Evolutionary conservation across 148 eudicot genomes (phyloP).

Genomic region (Pouteria glomerata): DNA sequence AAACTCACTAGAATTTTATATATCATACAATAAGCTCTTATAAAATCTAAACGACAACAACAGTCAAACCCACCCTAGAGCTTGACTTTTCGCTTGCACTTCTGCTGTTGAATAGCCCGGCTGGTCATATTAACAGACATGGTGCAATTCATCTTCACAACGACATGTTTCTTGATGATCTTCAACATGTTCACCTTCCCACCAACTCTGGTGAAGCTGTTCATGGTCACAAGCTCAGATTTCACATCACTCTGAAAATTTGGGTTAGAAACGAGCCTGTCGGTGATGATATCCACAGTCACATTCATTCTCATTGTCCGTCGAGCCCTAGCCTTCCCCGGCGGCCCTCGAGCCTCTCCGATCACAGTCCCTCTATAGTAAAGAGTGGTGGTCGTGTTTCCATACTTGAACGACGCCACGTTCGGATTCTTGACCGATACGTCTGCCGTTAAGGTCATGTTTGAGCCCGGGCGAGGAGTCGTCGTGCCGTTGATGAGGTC

Average conservation of each 20-base stretch:
- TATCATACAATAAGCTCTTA: background rate
- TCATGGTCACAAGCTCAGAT: constrained; percentile 19
- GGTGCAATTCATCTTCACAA: constrained; percentile 39
- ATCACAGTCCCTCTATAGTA: constrained; percentile 19
- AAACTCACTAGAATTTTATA: no score
- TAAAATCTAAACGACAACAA: background rate
- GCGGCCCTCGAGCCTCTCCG: constrained; percentile 33
- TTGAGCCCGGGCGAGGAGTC: constrained; percentile 19
- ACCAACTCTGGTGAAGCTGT: constrained; percentile 28
- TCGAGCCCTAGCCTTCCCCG: constrained; percentile 28
- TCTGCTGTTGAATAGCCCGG: constrained; percentile 20
- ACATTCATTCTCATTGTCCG: constrained; percentile 33
- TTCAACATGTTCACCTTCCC: constrained; percentile 30
- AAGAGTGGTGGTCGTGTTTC: constrained; percentile 31
- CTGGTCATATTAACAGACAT: constrained; percentile 21
- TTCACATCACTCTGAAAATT: constrained; percentile 11
- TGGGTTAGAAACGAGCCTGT: constrained; percentile 12
- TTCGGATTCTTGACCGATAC: constrained; percentile 42
- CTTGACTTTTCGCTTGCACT: constrained; percentile 34
- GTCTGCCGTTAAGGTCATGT: constrained; percentile 36
- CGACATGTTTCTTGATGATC: constrained; percentile 32
- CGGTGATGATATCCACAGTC: constrained; percentile 24
- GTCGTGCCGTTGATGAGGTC: constrained; percentile 19
- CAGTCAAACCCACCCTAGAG: constrained; percentile 13
- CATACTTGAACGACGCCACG: constrained; percentile 34